Conservation (phyloP, 192 early-diverging fungal genomes). For the Backusella westeae region DNA sequence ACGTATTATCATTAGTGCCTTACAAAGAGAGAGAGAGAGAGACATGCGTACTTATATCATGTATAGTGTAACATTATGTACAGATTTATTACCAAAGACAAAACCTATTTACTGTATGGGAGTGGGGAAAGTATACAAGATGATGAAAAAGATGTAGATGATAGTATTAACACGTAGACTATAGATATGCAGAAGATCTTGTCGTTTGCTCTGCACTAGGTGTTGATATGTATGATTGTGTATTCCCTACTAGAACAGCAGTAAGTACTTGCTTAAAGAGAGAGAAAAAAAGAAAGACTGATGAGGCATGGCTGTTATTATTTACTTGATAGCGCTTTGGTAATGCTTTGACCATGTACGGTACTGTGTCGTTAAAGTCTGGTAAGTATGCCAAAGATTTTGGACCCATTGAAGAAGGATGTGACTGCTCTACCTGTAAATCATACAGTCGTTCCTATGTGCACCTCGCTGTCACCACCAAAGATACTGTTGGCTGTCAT, state of each 20-base stretch:
- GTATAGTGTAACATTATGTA: constrained; percentile 64
- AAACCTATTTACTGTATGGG: constrained; percentile 95
- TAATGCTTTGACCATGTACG: constrained; percentile 75
- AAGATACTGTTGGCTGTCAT: constrained; percentile 81
- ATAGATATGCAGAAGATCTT: constrained; percentile 74
- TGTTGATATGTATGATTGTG: constrained; percentile 91
- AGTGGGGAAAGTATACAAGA: constrained; percentile 54
- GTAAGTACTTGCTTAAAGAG: constrained; percentile 24
- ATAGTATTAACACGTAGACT: not conserved
- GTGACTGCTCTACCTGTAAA: constrained; percentile 74
- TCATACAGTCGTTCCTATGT: constrained; percentile 74
- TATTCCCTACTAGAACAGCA: constrained; percentile 86
- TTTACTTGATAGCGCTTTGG: constrained; percentile 60
- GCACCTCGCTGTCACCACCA: constrained; percentile 53
- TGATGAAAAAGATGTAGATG: not conserved
- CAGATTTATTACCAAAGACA: constrained; percentile 72
- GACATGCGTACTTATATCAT: not conserved
- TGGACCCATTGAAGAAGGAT: constrained; percentile 73
- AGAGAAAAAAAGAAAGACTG: not conserved
- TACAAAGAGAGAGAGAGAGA: too few relatives aligned
- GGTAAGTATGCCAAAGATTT: constrained; percentile 62
- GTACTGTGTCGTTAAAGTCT: constrained; percentile 63
- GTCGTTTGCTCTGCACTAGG: constrained; percentile 85
- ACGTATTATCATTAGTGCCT: not conserved
- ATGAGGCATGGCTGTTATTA: too few relatives aligned